Percentiles rank a stretch among this genome's conserved stretches.
These are phyloP conservation scores for Colletotrichum truncatum DNA, from an alignment of 2,329 filamentous ascomycete species.

Conservation along the genomic window DNA sequence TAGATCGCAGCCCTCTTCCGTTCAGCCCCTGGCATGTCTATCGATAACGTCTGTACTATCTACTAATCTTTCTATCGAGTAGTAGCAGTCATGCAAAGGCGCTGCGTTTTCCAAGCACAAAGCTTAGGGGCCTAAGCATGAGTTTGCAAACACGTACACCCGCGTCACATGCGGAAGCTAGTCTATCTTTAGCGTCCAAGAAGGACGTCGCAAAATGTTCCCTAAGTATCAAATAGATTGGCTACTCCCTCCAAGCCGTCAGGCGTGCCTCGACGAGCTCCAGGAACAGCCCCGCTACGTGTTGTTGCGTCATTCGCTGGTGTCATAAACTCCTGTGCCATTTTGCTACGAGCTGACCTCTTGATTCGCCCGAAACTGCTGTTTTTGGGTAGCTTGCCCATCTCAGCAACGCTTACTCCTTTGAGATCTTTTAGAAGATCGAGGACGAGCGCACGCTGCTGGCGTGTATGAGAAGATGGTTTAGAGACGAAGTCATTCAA, in stretches of 20 bases:
- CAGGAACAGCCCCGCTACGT: conserved; percentile 37
- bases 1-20: background rate
- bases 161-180: too few species aligned
- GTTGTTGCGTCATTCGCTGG: conserved; percentile 39
- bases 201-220: too few species aligned
- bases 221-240: conserved; percentile 61
- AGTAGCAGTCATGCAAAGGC: too few species aligned
- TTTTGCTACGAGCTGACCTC: conserved; percentile 60
- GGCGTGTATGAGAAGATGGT: conserved; percentile 70
- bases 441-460: conserved; percentile 83
- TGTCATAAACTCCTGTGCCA: conserved; percentile 76
- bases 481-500: conserved; percentile 69
- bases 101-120: too few species aligned
- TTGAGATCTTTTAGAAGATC: conserved; percentile 87
- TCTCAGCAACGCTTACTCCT: conserved; percentile 91
- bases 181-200: too few species aligned
- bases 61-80: too few species aligned
- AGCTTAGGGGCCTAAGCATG: too few species aligned
- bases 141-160: too few species aligned
- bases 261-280: conserved; percentile 49
- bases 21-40: background rate
- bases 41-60: background rate
- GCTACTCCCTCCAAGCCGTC: conserved; percentile 65
- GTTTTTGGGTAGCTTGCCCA: conserved; percentile 80
- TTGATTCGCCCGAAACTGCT: conserved; percentile 51